phyloP scores from a whole-genome alignment of 331 rosid genomes.

The Acacia concinna region DNA sequence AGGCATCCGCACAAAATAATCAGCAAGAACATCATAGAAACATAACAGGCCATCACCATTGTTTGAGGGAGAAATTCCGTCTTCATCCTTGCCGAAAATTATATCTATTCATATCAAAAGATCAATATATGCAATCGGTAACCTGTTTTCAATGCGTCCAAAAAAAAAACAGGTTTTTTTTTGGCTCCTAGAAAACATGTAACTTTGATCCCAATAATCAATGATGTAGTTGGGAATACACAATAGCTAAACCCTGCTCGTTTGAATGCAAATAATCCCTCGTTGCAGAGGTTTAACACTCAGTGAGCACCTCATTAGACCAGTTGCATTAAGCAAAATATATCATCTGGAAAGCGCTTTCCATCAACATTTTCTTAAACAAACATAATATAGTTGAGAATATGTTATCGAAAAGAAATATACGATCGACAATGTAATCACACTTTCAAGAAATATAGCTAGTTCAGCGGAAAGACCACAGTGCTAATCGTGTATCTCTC shows the following conservation, averaged over 20 bases:
- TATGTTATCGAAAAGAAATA: neutral
- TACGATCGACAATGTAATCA: neutral
- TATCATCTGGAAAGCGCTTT: neutral
- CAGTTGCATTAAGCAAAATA: slow-evolving; percentile 2
- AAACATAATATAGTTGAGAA: neutral
- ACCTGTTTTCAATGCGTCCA: neutral
- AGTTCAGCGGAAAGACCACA: neutral
- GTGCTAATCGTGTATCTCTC: neutral
- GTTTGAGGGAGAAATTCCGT: slow-evolving; percentile 57
- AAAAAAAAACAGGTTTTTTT: neutral
- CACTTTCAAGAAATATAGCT: neutral
- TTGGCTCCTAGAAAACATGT: neutral
- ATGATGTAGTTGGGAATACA: neutral
- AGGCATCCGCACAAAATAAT: slow-evolving; percentile 72
- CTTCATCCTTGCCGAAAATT: slow-evolving; percentile 76
- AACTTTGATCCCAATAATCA: slow-evolving; percentile 8
- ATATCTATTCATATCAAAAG: slow-evolving; percentile 51
- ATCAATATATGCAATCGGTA: slow-evolving; percentile 15
- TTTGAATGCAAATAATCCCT: neutral
- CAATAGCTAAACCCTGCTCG: neutral
- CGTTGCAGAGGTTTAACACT: neutral
- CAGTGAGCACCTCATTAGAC: neutral
- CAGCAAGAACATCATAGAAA: slow-evolving; percentile 93
- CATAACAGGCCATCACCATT: slow-evolving; percentile 57
- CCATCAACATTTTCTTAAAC: slow-evolving; percentile 12